Base-by-base conservation (phyloP, 1,139 yeast genomes). In the Geotrichum klebahnii region DNA sequence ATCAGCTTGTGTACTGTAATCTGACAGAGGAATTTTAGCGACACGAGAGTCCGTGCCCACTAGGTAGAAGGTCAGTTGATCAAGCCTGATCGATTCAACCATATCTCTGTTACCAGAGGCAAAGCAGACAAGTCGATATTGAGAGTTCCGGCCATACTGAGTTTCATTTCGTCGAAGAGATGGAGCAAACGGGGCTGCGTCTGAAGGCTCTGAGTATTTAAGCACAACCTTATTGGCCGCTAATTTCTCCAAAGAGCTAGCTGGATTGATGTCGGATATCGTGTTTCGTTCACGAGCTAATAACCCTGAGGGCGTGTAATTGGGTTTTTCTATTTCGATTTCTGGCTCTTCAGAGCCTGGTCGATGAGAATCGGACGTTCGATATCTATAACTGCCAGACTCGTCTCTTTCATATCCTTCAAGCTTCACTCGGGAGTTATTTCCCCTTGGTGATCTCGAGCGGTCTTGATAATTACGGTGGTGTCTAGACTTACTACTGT, bases 11-110 rank as follows among this genome's bases (percentile, higher is more conserved):
- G 14, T 72, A 1, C 81, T 76, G 38, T 77, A 69, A 44, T 75
- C 74, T 16, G 69, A 68, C 1, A 77, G 62, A 10, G 66, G 62
- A 2, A 79, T 69, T 57, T 79, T 80, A 20, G 71, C 73, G 0
- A 74, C 60, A 10, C 68, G 63, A 5, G 59, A 57, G 53, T 76
- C 80, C 35, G 81, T 66, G 0, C 84, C 84, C 10, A 79, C 58
- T 2, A 76, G 56, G 46, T 67, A 72, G 38, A 58, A 63, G 12
- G 70, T 61, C 40, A 64, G 68, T 3, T 57, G 61, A 22, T 61
- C 62, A 24, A 76, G 59, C 5, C 61, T 58, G 48, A 64, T 61
- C 29, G 66, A 66, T 10, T 59, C 63, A 0, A 66, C 54, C 50
- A 64, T 52, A 43, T 66, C 59, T 12, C 17, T 20, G 58, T 63